Conservation (phyloP, 148 eudicot species). For the Chenopodium quinoa region DNA sequence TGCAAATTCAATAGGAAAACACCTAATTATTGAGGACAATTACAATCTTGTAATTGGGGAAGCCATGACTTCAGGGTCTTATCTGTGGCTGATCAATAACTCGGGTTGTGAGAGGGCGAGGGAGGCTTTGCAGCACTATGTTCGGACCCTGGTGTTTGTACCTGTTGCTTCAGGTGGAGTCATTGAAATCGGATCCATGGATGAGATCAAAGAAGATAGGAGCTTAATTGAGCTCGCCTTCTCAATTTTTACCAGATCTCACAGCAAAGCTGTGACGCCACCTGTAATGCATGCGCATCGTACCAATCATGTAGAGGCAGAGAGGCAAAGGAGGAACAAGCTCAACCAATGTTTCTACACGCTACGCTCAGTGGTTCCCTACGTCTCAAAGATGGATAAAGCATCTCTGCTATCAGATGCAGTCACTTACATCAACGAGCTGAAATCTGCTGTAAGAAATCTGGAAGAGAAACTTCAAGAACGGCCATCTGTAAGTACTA, state of each 20-base stretch:
- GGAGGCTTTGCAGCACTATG: background rate
- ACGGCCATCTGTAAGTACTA: background rate
- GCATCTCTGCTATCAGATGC: conserved; percentile 66
- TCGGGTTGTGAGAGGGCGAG: background rate
- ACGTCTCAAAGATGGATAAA: conserved; percentile 63
- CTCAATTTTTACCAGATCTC: background rate
- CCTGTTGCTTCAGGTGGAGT: background rate
- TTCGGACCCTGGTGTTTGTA: background rate
- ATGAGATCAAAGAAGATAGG: background rate
- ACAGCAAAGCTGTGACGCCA: background rate
- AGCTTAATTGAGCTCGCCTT: background rate
- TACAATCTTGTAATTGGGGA: background rate
- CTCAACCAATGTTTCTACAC: conserved; percentile 54
- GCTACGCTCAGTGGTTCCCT: conserved; percentile 53
- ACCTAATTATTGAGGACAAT: background rate
- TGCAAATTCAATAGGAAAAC: background rate
- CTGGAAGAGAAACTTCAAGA: conserved; percentile 1
- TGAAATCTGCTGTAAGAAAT: conserved; percentile 23
- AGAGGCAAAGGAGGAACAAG: conserved; percentile 54
- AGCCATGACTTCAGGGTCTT: background rate
- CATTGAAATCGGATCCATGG: background rate
- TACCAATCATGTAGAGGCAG: conserved; percentile 53
- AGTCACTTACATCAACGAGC: conserved; percentile 47
- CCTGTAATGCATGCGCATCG: background rate
- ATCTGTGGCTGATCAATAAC: background rate